phyloP scores from a whole-genome alignment of 768 basidiomycete species.

The Phlebiopsis flavidoalba region DNA sequence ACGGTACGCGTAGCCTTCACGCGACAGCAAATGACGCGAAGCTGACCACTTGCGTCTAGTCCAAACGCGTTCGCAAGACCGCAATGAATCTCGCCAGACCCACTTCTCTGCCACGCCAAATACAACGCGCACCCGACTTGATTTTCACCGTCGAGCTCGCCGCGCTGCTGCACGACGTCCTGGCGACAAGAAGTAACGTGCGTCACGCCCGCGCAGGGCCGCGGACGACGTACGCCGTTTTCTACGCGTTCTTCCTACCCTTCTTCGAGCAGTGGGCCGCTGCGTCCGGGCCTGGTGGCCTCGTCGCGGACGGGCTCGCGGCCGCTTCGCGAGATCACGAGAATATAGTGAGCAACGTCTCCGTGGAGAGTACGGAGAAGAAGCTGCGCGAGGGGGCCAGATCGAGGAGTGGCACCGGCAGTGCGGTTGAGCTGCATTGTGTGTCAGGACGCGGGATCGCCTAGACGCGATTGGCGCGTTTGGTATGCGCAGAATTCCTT shows the following conservation, averaged over 20 bases:
- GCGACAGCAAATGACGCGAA: neutral
- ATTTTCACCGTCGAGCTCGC: slow-evolving; percentile 78
- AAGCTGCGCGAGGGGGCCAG: slow-evolving; percentile 46
- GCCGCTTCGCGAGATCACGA: slow-evolving; percentile 47
- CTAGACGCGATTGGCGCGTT: slow-evolving; percentile 51
- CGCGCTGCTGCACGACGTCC: slow-evolving; percentile 84
- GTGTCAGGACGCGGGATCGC: slow-evolving; percentile 51
- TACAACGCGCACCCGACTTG: slow-evolving; percentile 49
- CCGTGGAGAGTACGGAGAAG: slow-evolving; percentile 83
- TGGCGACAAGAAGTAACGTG: slow-evolving; percentile 78
- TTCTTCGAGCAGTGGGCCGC: slow-evolving; percentile 43
- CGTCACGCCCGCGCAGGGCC: slow-evolving; percentile 36
- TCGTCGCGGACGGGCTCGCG: slow-evolving; percentile 46
- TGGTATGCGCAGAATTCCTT: slow-evolving; percentile 25
- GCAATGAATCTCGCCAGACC: slow-evolving; percentile 65
- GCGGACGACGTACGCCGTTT: slow-evolving; percentile 41
- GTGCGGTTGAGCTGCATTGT: slow-evolving; percentile 74
- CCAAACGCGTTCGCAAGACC: slow-evolving; percentile 73
- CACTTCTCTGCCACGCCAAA: slow-evolving; percentile 27
- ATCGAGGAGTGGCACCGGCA: slow-evolving; percentile 65
- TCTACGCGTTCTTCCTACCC: slow-evolving; percentile 62
- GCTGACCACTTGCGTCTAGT: too few species aligned
- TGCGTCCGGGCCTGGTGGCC: slow-evolving; percentile 46
- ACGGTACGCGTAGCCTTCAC: slow-evolving; percentile 56
- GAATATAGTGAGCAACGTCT: slow-evolving; percentile 69